Conservation (phyloP, 139 green algal species). For the Nannochloris sp. region DNA sequence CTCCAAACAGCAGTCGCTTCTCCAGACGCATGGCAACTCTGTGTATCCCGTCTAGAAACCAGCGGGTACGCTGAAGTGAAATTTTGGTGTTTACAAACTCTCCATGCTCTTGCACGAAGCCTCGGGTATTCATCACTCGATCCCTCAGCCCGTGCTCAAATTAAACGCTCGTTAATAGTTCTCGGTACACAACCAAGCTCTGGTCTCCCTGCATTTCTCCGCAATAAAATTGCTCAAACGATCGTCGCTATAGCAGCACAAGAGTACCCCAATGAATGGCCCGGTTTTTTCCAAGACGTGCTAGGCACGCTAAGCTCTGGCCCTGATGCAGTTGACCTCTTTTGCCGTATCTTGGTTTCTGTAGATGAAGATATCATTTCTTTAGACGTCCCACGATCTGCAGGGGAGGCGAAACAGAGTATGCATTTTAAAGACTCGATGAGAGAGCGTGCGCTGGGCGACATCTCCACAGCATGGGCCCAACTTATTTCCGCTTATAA, state of each 20-base stretch:
- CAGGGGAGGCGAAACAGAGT: slow-evolving; percentile 60
- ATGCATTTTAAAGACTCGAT: slow-evolving; percentile 95
- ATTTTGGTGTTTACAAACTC: slow-evolving; percentile 94
- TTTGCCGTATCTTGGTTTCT: slow-evolving; percentile 73
- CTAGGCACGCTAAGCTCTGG: slow-evolving; percentile 44
- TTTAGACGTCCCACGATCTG: slow-evolving; percentile 72
- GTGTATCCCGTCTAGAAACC: slow-evolving; percentile 56
- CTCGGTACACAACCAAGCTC: background rate
- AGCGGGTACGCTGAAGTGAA: slow-evolving; percentile 75
- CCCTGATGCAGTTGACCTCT: slow-evolving; percentile 74
- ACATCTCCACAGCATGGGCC: slow-evolving; percentile 69
- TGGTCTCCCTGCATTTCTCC: slow-evolving; percentile 62
- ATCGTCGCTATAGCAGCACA: slow-evolving; percentile 60
- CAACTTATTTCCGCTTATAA: slow-evolving; percentile 49
- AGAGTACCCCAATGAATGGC: slow-evolving; percentile 82
- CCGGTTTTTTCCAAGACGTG: slow-evolving; percentile 80
- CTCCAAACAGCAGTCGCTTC: slow-evolving; percentile 46
- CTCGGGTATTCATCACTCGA: background rate
- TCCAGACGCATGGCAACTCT: slow-evolving; percentile 64
- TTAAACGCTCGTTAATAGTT: slow-evolving; percentile 9
- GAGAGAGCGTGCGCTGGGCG: slow-evolving; percentile 72
- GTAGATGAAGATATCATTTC: slow-evolving; percentile 91
- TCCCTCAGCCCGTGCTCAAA: background rate
- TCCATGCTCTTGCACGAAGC: slow-evolving; percentile 64
- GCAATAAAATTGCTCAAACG: slow-evolving; percentile 91